Evolutionary conservation across 139 green algal species (phyloP).

Genomic region (Micromonas commoda): DNA sequence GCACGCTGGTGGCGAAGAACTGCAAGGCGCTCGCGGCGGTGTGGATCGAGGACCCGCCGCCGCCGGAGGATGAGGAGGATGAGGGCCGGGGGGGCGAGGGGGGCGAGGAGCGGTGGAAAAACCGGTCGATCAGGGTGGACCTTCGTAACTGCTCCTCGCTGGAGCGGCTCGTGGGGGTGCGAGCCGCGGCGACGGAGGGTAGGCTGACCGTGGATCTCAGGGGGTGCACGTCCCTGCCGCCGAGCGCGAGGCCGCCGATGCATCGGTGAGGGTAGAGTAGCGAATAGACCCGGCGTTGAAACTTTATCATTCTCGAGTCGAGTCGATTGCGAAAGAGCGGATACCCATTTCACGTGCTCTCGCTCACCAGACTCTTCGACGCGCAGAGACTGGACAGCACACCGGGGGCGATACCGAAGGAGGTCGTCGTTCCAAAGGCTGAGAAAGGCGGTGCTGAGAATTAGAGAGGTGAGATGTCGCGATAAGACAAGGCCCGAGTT

Average conservation of each 20-base stretch:
- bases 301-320: too few species aligned
- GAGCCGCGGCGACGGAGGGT: neutral
- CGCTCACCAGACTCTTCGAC: too few species aligned
- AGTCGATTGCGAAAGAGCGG: too few species aligned
- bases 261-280: too few species aligned
- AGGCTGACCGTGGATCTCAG: neutral
- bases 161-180: neutral
- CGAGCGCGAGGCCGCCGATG: too few species aligned
- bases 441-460: neutral
- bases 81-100: neutral
- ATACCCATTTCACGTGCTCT: too few species aligned
- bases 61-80: neutral
- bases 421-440: too few species aligned
- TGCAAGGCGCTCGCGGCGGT: neutral
- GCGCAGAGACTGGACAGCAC: too few species aligned
- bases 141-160: neutral
- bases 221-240: neutral
- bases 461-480: neutral
- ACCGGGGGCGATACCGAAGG: too few species aligned
- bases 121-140: neutral
- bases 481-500: neutral
- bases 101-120: neutral
- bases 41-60: neutral
- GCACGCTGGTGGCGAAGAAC: neutral
- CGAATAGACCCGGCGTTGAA: too few species aligned